Conservation (phyloP, 495 filamentous ascomycete species). For the Amphirosellinia nigrospora region DNA sequence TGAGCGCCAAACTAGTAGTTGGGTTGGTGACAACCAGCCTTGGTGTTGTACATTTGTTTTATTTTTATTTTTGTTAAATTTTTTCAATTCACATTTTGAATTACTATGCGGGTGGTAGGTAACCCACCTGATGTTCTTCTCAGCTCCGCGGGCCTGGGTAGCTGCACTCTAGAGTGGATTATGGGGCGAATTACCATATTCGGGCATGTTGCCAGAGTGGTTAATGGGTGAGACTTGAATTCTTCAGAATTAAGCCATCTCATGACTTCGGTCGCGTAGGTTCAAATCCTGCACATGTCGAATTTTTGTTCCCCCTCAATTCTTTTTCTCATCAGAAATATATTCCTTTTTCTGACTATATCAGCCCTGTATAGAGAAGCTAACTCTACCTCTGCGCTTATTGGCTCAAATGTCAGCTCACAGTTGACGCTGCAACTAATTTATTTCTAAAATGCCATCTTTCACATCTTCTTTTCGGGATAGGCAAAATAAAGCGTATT, state of each 20-base stretch:
- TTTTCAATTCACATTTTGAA: not conserved
- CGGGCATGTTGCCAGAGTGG: constrained; percentile 31
- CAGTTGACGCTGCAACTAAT: too few species aligned
- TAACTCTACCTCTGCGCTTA: not conserved
- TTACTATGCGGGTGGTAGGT: too few species aligned
- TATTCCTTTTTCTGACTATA: not conserved
- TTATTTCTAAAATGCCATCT: too few species aligned
- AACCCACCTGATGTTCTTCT: not conserved
- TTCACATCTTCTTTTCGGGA: not conserved
- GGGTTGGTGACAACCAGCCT: constrained; percentile 2
- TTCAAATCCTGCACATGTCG: constrained; percentile 37
- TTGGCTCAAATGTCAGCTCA: not conserved
- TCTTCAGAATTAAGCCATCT: constrained; percentile 28
- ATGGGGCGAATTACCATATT: not conserved
- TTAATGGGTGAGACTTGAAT: constrained; percentile 32
- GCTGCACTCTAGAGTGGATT: not conserved
- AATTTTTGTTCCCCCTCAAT: constrained; percentile 1
- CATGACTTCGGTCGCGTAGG: constrained; percentile 34
- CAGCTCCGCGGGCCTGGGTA: not conserved
- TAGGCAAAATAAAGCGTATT: too few species aligned
- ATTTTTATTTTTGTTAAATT: not conserved
- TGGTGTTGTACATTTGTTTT: constrained; percentile 2
- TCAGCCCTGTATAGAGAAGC: not conserved
- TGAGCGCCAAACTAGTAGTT: constrained; percentile 1
- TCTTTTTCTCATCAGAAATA: not conserved